A percentile compares a stretch with the other conserved stretches of the same genome.
These are phyloP conservation scores for Phaeosphaeria sp. DNA, from an alignment of 2,329 filamentous ascomycete species.

Conservation along the genomic window DNA sequence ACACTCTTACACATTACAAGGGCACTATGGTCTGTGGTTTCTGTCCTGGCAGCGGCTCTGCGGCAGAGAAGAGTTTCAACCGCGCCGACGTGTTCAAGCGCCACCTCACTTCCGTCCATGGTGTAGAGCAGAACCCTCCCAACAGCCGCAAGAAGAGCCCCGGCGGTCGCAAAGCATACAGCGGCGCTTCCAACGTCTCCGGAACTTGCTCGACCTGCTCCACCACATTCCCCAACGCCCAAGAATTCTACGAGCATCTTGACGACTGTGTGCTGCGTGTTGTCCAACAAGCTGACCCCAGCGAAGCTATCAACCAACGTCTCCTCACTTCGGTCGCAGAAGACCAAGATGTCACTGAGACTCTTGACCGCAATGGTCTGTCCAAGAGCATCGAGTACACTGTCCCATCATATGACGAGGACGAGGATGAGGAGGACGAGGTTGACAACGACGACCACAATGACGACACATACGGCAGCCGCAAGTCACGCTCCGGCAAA, in stretches of 20 bases:
- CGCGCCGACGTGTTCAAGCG: slow-evolving; percentile 95
- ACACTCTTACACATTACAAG: slow-evolving; percentile 95
- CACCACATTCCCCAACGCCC: slow-evolving; percentile 80
- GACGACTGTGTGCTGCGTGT: slow-evolving; percentile 73
- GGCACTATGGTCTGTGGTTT: slow-evolving; percentile 97
- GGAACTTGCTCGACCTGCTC: slow-evolving; percentile 94
- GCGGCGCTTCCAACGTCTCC: slow-evolving; percentile 72
- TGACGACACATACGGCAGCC: slow-evolving; percentile 61
- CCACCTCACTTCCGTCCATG: slow-evolving; percentile 87
- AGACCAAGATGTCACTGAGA: slow-evolving; percentile 49
- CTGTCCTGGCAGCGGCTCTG: slow-evolving; percentile 86
- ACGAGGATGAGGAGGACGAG: slow-evolving; percentile 67
- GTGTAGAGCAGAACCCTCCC: slow-evolving; percentile 89
- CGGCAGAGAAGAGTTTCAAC: slow-evolving; percentile 94
- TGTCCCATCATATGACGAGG: slow-evolving; percentile 57
- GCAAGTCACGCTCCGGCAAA: slow-evolving; percentile 55
- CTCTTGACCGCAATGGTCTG: slow-evolving; percentile 48
- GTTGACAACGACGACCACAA: slow-evolving; percentile 61
- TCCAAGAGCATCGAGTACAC: slow-evolving; percentile 55
- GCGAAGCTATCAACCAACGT: slow-evolving; percentile 53
- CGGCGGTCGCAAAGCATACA: slow-evolving; percentile 68
- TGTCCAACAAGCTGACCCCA: slow-evolving; percentile 56
- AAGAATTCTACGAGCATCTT: slow-evolving; percentile 97
- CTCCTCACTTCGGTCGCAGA: slow-evolving; percentile 50
- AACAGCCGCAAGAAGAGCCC: slow-evolving; percentile 82